These are phyloP conservation scores for Ambrosiella cleistominuta DNA, from an alignment of 2,329 filamentous ascomycete genomes.

Conservation along the genomic window DNA sequence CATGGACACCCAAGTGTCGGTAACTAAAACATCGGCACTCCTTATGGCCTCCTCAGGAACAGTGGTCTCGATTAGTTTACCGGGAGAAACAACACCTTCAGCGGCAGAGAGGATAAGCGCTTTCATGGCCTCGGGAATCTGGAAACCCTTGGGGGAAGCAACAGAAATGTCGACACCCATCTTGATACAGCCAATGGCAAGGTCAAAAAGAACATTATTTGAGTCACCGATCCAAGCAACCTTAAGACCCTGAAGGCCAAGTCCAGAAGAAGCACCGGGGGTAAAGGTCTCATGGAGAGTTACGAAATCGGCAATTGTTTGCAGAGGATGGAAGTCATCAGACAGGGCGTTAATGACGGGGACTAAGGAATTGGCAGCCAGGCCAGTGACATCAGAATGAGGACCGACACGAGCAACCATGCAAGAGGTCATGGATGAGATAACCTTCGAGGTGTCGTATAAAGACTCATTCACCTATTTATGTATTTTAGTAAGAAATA, in stretches of 20 bases:
- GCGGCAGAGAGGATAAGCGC: slow-evolving; percentile 51
- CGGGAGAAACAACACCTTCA: slow-evolving; percentile 36
- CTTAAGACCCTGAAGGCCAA: slow-evolving; percentile 69
- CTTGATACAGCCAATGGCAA: slow-evolving; percentile 76
- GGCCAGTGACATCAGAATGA: slow-evolving; percentile 54
- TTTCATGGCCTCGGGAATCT: slow-evolving; percentile 60
- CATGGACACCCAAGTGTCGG: slow-evolving; percentile 98
- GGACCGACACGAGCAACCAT: slow-evolving; percentile 65
- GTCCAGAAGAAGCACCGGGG: slow-evolving; percentile 19
- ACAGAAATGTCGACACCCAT: slow-evolving; percentile 74
- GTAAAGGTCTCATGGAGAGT: slow-evolving; percentile 67
- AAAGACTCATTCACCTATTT: slow-evolving; percentile 76
- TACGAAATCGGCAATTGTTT: slow-evolving; percentile 85
- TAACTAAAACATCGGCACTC: slow-evolving; percentile 76
- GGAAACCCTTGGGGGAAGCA: slow-evolving; percentile 70
- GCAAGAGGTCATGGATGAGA: slow-evolving; percentile 81
- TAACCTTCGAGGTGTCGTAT: slow-evolving; percentile 79
- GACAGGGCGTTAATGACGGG: slow-evolving; percentile 80
- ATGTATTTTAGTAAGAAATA: neutral
- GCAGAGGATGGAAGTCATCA: slow-evolving; percentile 81
- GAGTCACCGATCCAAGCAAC: slow-evolving; percentile 93
- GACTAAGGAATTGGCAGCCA: slow-evolving; percentile 57
- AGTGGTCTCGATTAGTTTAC: slow-evolving; percentile 56
- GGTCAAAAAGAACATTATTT: slow-evolving; percentile 91
- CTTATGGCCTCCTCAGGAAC: slow-evolving; percentile 73